A percentile compares a stretch with the other conserved stretches of the same genome.
Evolutionary conservation across 148 eudicot species (phyloP).

Genomic region (Cornus controversa): DNA sequence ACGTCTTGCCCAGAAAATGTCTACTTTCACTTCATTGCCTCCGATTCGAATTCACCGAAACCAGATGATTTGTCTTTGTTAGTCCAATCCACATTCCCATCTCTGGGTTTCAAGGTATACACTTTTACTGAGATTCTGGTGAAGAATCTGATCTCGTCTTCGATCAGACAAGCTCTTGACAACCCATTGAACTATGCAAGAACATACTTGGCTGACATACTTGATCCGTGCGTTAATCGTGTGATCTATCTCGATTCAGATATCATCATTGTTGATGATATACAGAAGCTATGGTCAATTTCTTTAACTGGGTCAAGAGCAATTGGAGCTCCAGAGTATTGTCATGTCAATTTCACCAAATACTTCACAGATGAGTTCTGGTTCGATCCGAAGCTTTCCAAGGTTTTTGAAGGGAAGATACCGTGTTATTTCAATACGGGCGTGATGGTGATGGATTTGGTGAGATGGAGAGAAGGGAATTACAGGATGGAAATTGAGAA

Average conservation of each 20-base stretch:
- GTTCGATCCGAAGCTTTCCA: slow-evolving; percentile 20
- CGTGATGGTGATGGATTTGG: slow-evolving; percentile 54
- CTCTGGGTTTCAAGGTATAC: slow-evolving; percentile 31
- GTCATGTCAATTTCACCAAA: slow-evolving; percentile 29
- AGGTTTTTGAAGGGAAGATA: slow-evolving; percentile 25
- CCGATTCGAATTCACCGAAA: slow-evolving; percentile 5
- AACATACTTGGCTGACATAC: slow-evolving; percentile 32
- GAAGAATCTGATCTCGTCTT: slow-evolving; percentile 25
- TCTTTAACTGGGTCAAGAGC: slow-evolving; percentile 25
- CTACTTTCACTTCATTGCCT: slow-evolving; percentile 40
- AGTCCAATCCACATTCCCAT: slow-evolving; percentile 33
- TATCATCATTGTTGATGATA: slow-evolving; percentile 34
- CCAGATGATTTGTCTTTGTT: slow-evolving; percentile 7
- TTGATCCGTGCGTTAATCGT: slow-evolving; percentile 25
- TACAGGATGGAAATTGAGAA: slow-evolving; percentile 31
- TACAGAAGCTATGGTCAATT: slow-evolving; percentile 32
- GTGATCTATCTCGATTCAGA: slow-evolving; percentile 51
- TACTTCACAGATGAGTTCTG: slow-evolving; percentile 38
- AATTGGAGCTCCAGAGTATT: slow-evolving; percentile 45
- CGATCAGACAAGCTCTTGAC: slow-evolving; percentile 46
- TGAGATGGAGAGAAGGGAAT: slow-evolving; percentile 32
- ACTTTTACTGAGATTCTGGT: slow-evolving; percentile 19
- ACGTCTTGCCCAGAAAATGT: slow-evolving; percentile 45
- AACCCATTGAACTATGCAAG: slow-evolving; percentile 50
- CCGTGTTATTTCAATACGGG: slow-evolving; percentile 56